Percentiles rank a stretch among this genome's conserved stretches.
phyloP scores from a whole-genome alignment of 331 rosid species.

The Quercus phellos region DNA sequence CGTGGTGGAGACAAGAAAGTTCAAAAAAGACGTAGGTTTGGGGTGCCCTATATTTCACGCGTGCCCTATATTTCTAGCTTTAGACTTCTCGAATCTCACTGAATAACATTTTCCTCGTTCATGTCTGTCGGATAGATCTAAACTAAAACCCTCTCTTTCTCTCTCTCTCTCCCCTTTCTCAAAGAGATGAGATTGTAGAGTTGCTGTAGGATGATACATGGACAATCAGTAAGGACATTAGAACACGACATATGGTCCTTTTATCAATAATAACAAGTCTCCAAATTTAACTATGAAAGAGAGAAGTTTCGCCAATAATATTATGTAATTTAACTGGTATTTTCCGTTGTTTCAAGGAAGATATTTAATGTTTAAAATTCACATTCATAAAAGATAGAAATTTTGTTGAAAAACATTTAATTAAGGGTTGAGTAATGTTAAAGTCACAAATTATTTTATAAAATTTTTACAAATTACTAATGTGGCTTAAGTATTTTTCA shows the following conservation, averaged over 20 bases:
- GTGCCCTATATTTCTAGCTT: slow-evolving; percentile 35
- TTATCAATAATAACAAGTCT: background rate
- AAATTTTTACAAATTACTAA: too few species aligned
- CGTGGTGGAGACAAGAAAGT: slow-evolving; percentile 47
- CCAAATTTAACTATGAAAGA: too few species aligned
- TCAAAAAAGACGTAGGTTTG: slow-evolving; percentile 30
- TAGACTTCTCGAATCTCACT: slow-evolving; percentile 22
- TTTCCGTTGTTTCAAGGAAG: too few species aligned
- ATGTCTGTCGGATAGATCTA: background rate
- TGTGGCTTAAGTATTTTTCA: fast-evolving
- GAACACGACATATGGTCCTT: slow-evolving; percentile 24
- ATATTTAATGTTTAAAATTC: too few species aligned
- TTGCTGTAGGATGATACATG: background rate
- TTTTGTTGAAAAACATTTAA: too few species aligned
- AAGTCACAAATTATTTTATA: fast-evolving
- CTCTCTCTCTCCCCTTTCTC: background rate
- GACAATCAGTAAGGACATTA: slow-evolving; percentile 27
- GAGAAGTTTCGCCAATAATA: too few species aligned
- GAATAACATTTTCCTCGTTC: slow-evolving; percentile 21
- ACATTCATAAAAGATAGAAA: too few species aligned
- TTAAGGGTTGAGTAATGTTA: too few species aligned
- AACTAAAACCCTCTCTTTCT: background rate
- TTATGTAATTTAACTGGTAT: too few species aligned
- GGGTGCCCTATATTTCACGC: slow-evolving; percentile 47
- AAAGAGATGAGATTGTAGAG: background rate